Conservation (phyloP, 257 asterid species). For the Knoxia roxburghii region DNA sequence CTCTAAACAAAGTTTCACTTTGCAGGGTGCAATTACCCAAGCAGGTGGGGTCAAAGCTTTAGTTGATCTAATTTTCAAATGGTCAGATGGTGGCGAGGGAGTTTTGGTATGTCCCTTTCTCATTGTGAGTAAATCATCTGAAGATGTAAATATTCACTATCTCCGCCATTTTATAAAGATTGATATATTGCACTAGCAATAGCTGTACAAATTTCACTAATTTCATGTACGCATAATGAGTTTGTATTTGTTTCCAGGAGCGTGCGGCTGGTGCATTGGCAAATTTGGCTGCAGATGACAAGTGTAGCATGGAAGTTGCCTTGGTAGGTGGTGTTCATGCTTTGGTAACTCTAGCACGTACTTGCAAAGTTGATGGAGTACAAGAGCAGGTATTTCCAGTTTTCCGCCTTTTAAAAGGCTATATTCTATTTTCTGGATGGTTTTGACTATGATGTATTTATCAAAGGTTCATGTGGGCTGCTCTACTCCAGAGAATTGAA, state of each 20-base stretch:
- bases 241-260: constrained; percentile 42
- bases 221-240: not conserved
- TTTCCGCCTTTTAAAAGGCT: constrained; percentile 7
- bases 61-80: constrained; percentile 72
- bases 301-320: constrained; percentile 83
- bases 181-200: not conserved
- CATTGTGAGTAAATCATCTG: constrained; percentile 1
- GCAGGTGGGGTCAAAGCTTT: constrained; percentile 84
- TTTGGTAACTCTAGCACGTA: constrained; percentile 65
- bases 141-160: constrained; percentile 7
- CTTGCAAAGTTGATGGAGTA: constrained; percentile 75
- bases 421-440: not conserved
- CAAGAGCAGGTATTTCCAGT: constrained; percentile 68
- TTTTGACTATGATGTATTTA: not conserved
- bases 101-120: constrained; percentile 54
- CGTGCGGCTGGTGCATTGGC: constrained; percentile 94
- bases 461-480: not conserved
- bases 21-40: constrained; percentile 73
- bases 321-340: constrained; percentile 70
- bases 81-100: constrained; percentile 74
- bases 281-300: constrained; percentile 92
- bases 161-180: not conserved
- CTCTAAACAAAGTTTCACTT: constrained; percentile 17
- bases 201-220: constrained; percentile 1
- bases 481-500: not conserved